A percentile compares a stretch with the other conserved stretches of the same genome.
Conservation (phyloP, 2,329 filamentous ascomycete species). For the Paecilomyces formosus region DNA sequence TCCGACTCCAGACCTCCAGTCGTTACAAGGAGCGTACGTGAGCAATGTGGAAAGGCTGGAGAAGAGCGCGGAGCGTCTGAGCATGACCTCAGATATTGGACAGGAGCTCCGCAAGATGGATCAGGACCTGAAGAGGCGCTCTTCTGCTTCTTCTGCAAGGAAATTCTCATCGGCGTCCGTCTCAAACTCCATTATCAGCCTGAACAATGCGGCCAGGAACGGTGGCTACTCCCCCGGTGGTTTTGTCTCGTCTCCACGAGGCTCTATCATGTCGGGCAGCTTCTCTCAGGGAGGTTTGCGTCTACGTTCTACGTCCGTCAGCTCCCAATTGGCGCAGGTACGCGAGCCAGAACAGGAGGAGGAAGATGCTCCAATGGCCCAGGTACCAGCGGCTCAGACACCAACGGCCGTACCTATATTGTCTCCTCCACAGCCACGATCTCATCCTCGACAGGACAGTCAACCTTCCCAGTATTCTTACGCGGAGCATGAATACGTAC, state of each 20-base stretch:
- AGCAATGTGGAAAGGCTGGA: conserved; percentile 45
- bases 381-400: conserved; percentile 7
- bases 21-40: conserved; percentile 43
- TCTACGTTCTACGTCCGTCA: conserved; percentile 27
- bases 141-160: conserved; percentile 23
- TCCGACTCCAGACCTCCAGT: conserved; percentile 43
- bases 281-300: conserved; percentile 21
- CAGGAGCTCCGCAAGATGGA: conserved; percentile 40
- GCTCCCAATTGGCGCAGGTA: conserved; percentile 31
- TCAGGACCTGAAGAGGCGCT: conserved; percentile 36
- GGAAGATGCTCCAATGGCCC: conserved; percentile 12
- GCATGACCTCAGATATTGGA: conserved; percentile 39
- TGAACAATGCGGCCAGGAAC: conserved; percentile 27
- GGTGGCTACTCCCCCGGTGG: conserved; percentile 34
- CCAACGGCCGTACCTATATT: conserved; percentile 11
- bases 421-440: conserved; percentile 7
- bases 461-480: background rate
- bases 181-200: conserved; percentile 33
- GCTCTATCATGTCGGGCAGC: conserved; percentile 32
- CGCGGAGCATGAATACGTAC: conserved; percentile 9
- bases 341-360: conserved; percentile 33
- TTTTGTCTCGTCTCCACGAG: conserved; percentile 32
- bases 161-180: conserved; percentile 30
- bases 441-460: conserved; percentile 4
- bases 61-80: conserved; percentile 41